Evolutionary conservation across 2,329 filamentous ascomycete species (phyloP).

Genomic region (Paecilomyces formosus): DNA sequence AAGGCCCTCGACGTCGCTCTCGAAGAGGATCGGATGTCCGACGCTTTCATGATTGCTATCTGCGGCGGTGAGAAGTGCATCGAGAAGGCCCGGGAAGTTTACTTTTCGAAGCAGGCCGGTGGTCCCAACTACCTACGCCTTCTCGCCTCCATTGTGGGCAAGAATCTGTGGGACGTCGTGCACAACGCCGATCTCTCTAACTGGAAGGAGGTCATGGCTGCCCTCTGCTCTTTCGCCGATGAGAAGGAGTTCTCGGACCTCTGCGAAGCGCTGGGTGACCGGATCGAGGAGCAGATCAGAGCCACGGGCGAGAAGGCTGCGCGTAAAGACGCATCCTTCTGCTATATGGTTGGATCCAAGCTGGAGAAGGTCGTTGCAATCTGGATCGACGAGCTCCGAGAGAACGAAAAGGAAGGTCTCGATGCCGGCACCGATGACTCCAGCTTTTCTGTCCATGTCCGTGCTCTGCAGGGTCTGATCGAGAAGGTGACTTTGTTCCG

Average conservation of each 20-base stretch:
- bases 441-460: conserved; percentile 85
- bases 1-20: conserved; percentile 84
- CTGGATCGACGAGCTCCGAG: conserved; percentile 84
- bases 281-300: conserved; percentile 64
- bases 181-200: conserved; percentile 88
- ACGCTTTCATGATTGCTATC: conserved; percentile 97
- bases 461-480: conserved; percentile 83
- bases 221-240: conserved; percentile 90
- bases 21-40: conserved; percentile 81
- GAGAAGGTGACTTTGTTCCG: conserved; percentile 98
- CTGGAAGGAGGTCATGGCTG: conserved; percentile 97
- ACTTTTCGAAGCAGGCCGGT: conserved; percentile 73
- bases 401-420: conserved; percentile 69
- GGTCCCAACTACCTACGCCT: conserved; percentile 88
- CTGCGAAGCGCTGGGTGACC: conserved; percentile 88
- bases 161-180: conserved; percentile 97
- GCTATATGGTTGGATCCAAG: conserved; percentile 91
- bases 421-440: conserved; percentile 65
- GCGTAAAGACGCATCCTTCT: conserved; percentile 90
- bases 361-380: conserved; percentile 94
- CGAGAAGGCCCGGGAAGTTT: conserved; percentile 86
- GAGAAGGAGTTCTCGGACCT: conserved; percentile 87
- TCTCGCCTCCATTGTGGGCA: conserved; percentile 82
- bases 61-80: conserved; percentile 90
- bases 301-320: conserved; percentile 47